These are phyloP conservation scores for Purpureocillium lavendulum DNA, from an alignment of 2,329 filamentous ascomycete genomes.

Conservation along the genomic window DNA sequence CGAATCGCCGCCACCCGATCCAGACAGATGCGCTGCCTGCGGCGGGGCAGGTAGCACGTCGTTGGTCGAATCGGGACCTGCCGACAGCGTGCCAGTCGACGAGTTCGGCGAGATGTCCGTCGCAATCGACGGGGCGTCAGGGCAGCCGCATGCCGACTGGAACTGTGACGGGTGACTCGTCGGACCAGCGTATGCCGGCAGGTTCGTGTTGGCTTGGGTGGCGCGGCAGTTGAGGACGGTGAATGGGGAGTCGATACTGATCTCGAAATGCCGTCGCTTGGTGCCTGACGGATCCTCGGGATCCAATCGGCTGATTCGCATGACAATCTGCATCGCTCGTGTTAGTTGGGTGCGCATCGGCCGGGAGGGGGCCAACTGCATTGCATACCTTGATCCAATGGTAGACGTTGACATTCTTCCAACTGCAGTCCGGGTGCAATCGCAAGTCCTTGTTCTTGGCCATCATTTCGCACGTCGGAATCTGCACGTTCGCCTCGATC, in stretches of 20 bases:
- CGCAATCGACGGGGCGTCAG: slow-evolving; percentile 38
- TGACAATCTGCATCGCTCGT: slow-evolving; percentile 65
- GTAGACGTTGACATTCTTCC: slow-evolving; percentile 87
- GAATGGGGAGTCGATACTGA: slow-evolving; percentile 92
- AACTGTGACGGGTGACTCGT: slow-evolving; percentile 38
- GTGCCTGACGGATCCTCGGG: slow-evolving; percentile 60
- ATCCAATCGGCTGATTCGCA: slow-evolving; percentile 82
- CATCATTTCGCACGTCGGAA: slow-evolving; percentile 84
- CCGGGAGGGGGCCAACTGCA: too few relatives aligned
- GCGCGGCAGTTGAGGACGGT: slow-evolving; percentile 88
- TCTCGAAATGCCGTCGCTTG: slow-evolving; percentile 85
- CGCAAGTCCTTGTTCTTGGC: slow-evolving; percentile 57
- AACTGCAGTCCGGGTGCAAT: slow-evolving; percentile 85
- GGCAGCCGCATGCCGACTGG: slow-evolving; percentile 44
- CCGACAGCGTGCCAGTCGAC: slow-evolving; percentile 39
- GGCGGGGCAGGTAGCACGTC: slow-evolving; percentile 38
- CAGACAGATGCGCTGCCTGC: slow-evolving; percentile 46
- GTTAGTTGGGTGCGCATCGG: slow-evolving; percentile 7
- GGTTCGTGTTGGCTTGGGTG: slow-evolving; percentile 79
- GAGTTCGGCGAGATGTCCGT: slow-evolving; percentile 64
- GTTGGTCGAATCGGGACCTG: slow-evolving; percentile 24
- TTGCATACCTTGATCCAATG: slow-evolving; percentile 88
- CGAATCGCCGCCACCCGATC: slow-evolving; percentile 15
- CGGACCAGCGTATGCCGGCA: slow-evolving; percentile 64
- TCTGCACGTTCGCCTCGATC: slow-evolving; percentile 88